Conservation (phyloP, 2,329 filamentous ascomycete species). For the Amphichorda felina region DNA sequence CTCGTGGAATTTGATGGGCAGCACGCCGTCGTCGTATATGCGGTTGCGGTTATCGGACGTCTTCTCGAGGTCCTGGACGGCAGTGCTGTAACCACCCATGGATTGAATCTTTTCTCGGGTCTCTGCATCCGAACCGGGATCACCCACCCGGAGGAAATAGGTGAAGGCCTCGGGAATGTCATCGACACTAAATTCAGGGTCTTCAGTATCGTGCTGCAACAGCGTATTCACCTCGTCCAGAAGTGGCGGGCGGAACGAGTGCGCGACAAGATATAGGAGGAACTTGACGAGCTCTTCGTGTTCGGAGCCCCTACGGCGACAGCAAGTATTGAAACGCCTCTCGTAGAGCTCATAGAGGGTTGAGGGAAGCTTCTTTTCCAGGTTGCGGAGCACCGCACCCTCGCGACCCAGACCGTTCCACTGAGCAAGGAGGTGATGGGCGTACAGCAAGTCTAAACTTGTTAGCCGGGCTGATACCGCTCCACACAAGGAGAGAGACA, state of each 20-base stretch:
- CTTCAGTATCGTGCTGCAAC: conserved; percentile 7
- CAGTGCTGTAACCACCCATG: conserved; percentile 1
- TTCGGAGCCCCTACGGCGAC: conserved; percentile 9
- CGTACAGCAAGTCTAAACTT: conserved; percentile 17
- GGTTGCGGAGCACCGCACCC: conserved; percentile 15
- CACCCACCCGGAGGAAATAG: conserved; percentile 13
- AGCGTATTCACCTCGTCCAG: conserved; percentile 12
- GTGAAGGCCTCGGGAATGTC: conserved; percentile 12
- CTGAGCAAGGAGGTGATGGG: conserved; percentile 18
- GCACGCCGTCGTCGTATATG: conserved; percentile 11
- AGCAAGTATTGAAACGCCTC: conserved; percentile 11
- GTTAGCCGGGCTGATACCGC: background rate
- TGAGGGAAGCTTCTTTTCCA: conserved; percentile 12
- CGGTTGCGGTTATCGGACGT: background rate
- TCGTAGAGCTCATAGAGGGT: conserved; percentile 14
- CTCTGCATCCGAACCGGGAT: conserved; percentile 12
- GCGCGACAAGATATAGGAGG: conserved; percentile 16
- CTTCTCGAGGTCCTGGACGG: conserved; percentile 10
- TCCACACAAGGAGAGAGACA: too few species aligned
- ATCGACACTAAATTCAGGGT: conserved; percentile 9
- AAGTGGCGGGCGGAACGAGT: conserved; percentile 9
- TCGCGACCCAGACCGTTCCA: conserved; percentile 19
- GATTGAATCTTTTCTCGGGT: background rate
- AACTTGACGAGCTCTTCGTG: conserved; percentile 9
- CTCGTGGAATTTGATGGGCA: conserved; percentile 16